Conservation (phyloP, 805 yeast species). For the Candida nitratophila region DNA sequence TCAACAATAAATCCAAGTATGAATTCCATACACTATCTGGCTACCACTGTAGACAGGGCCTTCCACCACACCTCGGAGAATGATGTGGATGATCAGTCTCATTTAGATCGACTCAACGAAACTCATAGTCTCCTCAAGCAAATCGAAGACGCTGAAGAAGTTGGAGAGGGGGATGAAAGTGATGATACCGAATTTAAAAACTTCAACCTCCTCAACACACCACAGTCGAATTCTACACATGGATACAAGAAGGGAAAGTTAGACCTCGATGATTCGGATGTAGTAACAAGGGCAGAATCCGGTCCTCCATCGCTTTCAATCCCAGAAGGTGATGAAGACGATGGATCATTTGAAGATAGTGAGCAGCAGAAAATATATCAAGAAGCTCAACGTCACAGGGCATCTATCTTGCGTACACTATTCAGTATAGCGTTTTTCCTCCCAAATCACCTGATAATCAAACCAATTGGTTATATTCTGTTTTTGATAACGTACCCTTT, state of each 20-base stretch:
- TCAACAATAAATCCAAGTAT: constrained; percentile 5
- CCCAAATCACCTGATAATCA: constrained; percentile 43
- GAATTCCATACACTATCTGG: constrained; percentile 26
- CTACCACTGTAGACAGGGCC: constrained; percentile 25
- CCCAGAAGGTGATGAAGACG: background rate
- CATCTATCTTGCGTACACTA: constrained; percentile 10
- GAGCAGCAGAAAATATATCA: constrained; percentile 3
- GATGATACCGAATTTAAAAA: background rate
- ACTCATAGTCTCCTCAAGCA: background rate
- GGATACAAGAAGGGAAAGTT: background rate
- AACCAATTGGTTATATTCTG: constrained; percentile 46
- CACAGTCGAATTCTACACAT: background rate
- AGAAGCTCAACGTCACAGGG: constrained; percentile 1
- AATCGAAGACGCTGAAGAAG: constrained; percentile 1
- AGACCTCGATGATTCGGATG: constrained; percentile 10
- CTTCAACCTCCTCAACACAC: background rate
- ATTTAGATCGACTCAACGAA: background rate
- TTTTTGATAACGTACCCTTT: constrained; percentile 51
- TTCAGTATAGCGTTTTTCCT: constrained; percentile 33
- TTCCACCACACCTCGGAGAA: constrained; percentile 10
- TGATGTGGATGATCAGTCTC: background rate
- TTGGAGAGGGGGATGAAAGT: background rate
- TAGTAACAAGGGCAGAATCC: constrained; percentile 13
- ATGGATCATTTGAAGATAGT: background rate
- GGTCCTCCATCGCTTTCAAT: background rate